These are phyloP conservation scores for Capronia coronata DNA, from an alignment of 2,329 filamentous ascomycete species.

Conservation along the genomic window DNA sequence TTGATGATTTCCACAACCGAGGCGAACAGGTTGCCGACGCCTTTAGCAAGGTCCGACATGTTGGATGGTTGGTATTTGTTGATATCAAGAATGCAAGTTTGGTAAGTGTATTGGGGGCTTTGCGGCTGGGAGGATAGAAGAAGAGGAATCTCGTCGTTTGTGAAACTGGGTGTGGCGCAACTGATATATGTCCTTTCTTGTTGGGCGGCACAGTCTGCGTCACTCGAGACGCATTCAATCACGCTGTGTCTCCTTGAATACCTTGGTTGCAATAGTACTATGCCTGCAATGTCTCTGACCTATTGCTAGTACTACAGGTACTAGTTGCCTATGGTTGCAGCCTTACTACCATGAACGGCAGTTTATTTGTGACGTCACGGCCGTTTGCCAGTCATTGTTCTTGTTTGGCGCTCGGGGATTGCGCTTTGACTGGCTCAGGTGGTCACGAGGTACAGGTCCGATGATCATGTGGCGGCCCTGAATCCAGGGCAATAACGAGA, in stretches of 20 bases:
- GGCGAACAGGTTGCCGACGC: constrained; percentile 17
- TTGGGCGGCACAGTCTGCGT: neutral
- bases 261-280: neutral
- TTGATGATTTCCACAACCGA: constrained; percentile 24
- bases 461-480: constrained; percentile 9
- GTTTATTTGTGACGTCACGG: constrained; percentile 16
- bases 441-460: constrained; percentile 13
- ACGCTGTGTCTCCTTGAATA: neutral
- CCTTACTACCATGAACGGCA: neutral
- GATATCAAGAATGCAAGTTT: neutral
- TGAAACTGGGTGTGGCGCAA: neutral
- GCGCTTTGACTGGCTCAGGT: constrained; percentile 3
- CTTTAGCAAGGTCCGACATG: constrained; percentile 23
- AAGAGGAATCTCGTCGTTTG: too few species aligned
- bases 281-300: too few species aligned
- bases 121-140: neutral
- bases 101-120: neutral
- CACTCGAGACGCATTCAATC: neutral
- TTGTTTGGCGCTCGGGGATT: constrained; percentile 18
- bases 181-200: neutral
- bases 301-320: too few species aligned
- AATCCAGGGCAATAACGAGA: neutral
- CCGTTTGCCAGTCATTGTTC: constrained; percentile 11
- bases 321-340: neutral
- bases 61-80: neutral